Percentiles rank a stretch among this genome's conserved stretches.
phyloP scores from a whole-genome alignment of 108 stramenopile genomes.

The Nitzschia sp. region DNA sequence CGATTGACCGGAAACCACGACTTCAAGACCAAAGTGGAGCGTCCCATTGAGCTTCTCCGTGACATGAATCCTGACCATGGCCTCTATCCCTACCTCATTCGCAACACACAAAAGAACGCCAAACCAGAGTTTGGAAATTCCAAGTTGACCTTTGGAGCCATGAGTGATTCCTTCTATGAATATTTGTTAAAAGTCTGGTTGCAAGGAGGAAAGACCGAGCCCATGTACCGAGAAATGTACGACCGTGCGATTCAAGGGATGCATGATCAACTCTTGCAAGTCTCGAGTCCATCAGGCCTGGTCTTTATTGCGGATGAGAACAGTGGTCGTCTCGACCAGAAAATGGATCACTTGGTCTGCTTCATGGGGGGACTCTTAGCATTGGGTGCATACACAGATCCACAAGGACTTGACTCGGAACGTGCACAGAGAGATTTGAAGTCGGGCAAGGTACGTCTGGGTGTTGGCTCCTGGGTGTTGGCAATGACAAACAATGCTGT shows the following conservation, averaged over 20 bases:
- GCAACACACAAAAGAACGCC: constrained; percentile 18
- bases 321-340: constrained; percentile 47
- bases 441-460: constrained; percentile 53
- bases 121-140: constrained; percentile 50
- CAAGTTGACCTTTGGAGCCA: constrained; percentile 77
- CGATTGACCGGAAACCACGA: constrained; percentile 55
- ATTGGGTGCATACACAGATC: constrained; percentile 88
- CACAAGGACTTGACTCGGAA: constrained; percentile 51
- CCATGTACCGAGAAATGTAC: constrained; percentile 80
- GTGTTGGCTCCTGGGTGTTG: too few relatives aligned
- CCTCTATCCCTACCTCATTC: constrained; percentile 44
- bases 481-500: background rate
- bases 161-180: constrained; percentile 85
- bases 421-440: constrained; percentile 82
- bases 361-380: constrained; percentile 93
- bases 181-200: constrained; percentile 96
- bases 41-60: constrained; percentile 65
- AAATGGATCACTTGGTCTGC: constrained; percentile 94
- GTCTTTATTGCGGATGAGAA: constrained; percentile 81
- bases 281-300: constrained; percentile 68
- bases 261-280: constrained; percentile 67
- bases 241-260: constrained; percentile 87
- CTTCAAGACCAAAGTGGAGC: constrained; percentile 71
- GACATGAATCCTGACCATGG: constrained; percentile 57
- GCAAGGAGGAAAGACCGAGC: constrained; percentile 78